Conservation (phyloP, 2,329 filamentous ascomycete species). For the Pseudocercospora fijiensis region DNA sequence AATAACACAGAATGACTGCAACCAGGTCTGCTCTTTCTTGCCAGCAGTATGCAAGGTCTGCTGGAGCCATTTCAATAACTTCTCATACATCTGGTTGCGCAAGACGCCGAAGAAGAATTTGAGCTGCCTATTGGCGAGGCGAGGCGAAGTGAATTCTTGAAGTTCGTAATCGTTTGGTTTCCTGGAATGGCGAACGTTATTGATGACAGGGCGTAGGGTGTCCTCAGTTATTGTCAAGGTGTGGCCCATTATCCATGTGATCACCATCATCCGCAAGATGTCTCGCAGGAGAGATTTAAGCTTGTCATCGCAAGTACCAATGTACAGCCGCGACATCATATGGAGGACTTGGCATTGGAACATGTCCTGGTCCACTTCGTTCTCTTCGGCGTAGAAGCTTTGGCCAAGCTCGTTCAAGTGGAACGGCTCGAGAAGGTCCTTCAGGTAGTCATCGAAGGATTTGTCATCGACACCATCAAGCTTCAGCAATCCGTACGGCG, state of each 20-base stretch:
- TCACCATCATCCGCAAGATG: conserved; percentile 48
- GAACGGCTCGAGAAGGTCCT: conserved; percentile 42
- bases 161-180: conserved; percentile 27
- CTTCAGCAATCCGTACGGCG: conserved; percentile 48
- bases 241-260: conserved; percentile 52
- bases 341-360: conserved; percentile 47
- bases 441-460: conserved; percentile 48
- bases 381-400: conserved; percentile 48
- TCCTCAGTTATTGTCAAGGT: conserved; percentile 47
- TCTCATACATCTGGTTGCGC: conserved; percentile 44
- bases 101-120: conserved; percentile 52
- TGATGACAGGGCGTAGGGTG: conserved; percentile 40
- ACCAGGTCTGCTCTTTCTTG: conserved; percentile 48
- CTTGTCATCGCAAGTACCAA: conserved; percentile 39
- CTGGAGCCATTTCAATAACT: conserved; percentile 49
- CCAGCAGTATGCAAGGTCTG: conserved; percentile 46
- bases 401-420: conserved; percentile 45
- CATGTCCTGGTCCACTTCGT: conserved; percentile 38
- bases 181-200: conserved; percentile 41
- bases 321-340: conserved; percentile 40
- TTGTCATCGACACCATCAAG: conserved; percentile 47
- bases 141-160: conserved; percentile 38
- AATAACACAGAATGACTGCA: conserved; percentile 48
- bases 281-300: conserved; percentile 45
- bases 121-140: conserved; percentile 51